Conservation (phyloP, 78 protist genomes). For the Dictyostelium discoideum region DNA sequence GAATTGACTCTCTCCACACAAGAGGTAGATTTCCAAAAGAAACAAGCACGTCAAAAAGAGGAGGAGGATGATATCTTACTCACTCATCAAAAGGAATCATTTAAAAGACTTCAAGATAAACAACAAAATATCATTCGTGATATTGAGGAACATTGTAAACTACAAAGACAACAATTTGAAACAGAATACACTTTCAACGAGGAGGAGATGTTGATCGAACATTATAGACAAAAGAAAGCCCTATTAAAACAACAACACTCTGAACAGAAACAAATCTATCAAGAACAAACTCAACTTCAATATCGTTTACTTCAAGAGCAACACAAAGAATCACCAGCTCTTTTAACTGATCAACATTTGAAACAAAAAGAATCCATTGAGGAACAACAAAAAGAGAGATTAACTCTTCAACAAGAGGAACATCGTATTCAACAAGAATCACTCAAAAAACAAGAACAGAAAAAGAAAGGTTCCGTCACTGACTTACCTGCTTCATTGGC, state of each 20-base stretch:
- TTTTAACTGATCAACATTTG: conserved; percentile 47
- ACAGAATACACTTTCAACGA: conserved; percentile 36
- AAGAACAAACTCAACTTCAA: conserved; percentile 62
- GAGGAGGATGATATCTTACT: conserved; percentile 61
- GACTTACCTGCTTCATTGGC: conserved; percentile 56
- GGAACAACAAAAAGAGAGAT: conserved; percentile 69
- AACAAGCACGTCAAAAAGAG: conserved; percentile 20
- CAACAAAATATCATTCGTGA: conserved; percentile 31
- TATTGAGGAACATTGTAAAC: conserved; percentile 22
- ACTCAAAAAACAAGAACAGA: conserved; percentile 63
- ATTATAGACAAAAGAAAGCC: conserved; percentile 29
- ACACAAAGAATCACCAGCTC: conserved; percentile 55
- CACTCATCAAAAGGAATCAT: conserved; percentile 56
- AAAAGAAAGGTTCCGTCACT: conserved; percentile 39
- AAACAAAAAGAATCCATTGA: conserved; percentile 59
- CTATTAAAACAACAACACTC: conserved; percentile 67
- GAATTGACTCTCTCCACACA: conserved; percentile 25
- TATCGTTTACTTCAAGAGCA: conserved; percentile 37
- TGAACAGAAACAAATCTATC: conserved; percentile 58
- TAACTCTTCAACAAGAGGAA: conserved; percentile 58
- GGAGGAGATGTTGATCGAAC: conserved; percentile 55
- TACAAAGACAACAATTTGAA: conserved; percentile 18
- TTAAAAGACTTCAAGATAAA: conserved; percentile 42
- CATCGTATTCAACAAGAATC: conserved; percentile 76
- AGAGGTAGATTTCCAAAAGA: conserved; percentile 63